Conservation (phyloP, 495 filamentous ascomycete species). For the Penicillium pulvis region DNA sequence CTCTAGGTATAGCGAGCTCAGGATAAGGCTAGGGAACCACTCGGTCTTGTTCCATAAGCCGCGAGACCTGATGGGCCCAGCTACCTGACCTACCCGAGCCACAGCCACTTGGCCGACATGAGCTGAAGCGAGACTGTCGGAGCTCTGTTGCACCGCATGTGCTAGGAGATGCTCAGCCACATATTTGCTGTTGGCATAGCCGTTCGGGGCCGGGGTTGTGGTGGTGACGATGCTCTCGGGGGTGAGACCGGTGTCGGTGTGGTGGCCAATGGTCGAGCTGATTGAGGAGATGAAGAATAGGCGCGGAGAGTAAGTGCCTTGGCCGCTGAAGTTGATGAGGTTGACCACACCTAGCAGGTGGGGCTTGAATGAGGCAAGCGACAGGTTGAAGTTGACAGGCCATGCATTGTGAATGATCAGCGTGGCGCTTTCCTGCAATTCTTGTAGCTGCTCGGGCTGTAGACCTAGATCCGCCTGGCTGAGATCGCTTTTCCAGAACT, state of each 20-base stretch:
- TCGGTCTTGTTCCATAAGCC: constrained; percentile 39
- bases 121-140: constrained; percentile 30
- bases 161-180: constrained; percentile 47
- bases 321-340: constrained; percentile 50
- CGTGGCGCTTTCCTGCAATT: constrained; percentile 10
- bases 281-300: constrained; percentile 61
- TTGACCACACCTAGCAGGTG: constrained; percentile 45
- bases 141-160: no score
- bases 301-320: constrained; percentile 39
- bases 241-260: constrained; percentile 1
- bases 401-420: constrained; percentile 49
- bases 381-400: constrained; percentile 48
- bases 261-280: constrained; percentile 26
- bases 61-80: constrained; percentile 35
- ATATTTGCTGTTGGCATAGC: constrained; percentile 59
- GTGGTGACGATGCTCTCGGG: constrained; percentile 20
- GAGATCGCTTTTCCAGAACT: constrained; percentile 12
- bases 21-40: constrained; percentile 35
- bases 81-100: constrained; percentile 57
- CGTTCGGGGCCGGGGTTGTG: constrained; percentile 18
- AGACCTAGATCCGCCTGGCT: no score
- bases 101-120: no score
- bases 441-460: constrained; percentile 7
- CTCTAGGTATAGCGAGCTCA: constrained; percentile 20
- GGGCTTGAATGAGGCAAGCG: constrained; percentile 37